Evolutionary conservation across 257 asterid species (phyloP).

Genomic region (Fraxinus pennsylvanica): DNA sequence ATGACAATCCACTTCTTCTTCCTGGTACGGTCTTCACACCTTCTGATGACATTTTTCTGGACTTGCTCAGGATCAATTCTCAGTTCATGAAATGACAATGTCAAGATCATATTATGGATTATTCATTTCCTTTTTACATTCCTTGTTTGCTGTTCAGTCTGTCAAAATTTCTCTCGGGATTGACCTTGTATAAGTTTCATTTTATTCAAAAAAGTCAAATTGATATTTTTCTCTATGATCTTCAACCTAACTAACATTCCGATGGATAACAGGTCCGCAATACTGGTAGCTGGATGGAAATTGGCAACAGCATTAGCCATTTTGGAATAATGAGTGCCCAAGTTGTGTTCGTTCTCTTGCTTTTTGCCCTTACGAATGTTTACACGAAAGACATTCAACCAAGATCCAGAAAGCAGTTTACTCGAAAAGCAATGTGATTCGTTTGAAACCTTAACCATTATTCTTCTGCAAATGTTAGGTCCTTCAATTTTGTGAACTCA

Average conservation of each 20-base stretch:
- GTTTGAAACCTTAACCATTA: neutral
- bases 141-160: neutral
- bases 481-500: constrained; percentile 17
- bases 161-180: neutral
- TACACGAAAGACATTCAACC: constrained; percentile 78
- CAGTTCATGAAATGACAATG: neutral
- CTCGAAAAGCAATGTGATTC: constrained; percentile 60
- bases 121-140: neutral
- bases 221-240: neutral
- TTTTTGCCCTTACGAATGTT: constrained; percentile 66
- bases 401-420: constrained; percentile 45
- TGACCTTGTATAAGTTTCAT: neutral
- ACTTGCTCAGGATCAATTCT: neutral
- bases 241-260: constrained; percentile 2
- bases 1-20: constrained; percentile 97
- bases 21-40: constrained; percentile 56
- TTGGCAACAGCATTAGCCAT: constrained; percentile 97
- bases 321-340: constrained; percentile 98
- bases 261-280: constrained; percentile 64
- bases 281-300: constrained; percentile 99
- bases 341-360: constrained; percentile 87
- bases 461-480: neutral
- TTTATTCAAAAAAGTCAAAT: no score
- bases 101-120: neutral
- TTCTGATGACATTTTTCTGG: constrained; percentile 4